Conservation (phyloP, 306 rosid genomes). For the Astragalus membranaceus region DNA sequence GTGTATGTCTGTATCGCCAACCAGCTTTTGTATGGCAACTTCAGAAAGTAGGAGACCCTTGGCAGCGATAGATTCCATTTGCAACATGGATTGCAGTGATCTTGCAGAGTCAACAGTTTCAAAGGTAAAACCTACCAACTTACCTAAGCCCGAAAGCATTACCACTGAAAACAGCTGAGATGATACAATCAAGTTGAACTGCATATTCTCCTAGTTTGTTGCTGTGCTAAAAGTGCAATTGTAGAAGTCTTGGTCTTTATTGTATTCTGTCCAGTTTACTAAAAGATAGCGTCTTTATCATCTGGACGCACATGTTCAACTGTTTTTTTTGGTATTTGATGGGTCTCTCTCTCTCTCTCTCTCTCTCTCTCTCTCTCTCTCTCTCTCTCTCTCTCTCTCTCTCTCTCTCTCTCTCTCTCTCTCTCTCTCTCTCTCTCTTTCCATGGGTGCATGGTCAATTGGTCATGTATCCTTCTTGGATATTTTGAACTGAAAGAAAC, state of each 20-base stretch:
- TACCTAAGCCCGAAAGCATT: constrained; percentile 19
- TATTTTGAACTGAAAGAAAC: background rate
- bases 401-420: constrained; percentile 12
- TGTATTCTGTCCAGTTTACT: constrained; percentile 1
- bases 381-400: background rate
- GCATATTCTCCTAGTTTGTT: background rate
- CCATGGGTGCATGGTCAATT: background rate
- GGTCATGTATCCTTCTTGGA: background rate
- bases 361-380: background rate
- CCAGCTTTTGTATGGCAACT: constrained; percentile 17
- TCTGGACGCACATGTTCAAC: background rate
- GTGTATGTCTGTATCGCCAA: constrained; percentile 12
- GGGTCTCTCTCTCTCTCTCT: constrained; percentile 1
- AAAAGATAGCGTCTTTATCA: background rate
- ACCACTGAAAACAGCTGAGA: constrained; percentile 29
- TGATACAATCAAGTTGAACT: background rate
- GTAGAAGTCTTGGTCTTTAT: background rate
- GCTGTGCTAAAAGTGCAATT: constrained; percentile 13
- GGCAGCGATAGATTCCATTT: constrained; percentile 39
- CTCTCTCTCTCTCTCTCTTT: constrained; percentile 2
- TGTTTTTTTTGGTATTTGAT: background rate
- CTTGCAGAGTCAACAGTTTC: constrained; percentile 25
- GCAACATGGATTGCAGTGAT: constrained; percentile 36
- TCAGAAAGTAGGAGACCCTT: constrained; percentile 34
- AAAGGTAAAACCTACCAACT: constrained; percentile 26